Base-by-base conservation (phyloP, 2,329 filamentous ascomycete species). In the Penicillium sp. region DNA sequence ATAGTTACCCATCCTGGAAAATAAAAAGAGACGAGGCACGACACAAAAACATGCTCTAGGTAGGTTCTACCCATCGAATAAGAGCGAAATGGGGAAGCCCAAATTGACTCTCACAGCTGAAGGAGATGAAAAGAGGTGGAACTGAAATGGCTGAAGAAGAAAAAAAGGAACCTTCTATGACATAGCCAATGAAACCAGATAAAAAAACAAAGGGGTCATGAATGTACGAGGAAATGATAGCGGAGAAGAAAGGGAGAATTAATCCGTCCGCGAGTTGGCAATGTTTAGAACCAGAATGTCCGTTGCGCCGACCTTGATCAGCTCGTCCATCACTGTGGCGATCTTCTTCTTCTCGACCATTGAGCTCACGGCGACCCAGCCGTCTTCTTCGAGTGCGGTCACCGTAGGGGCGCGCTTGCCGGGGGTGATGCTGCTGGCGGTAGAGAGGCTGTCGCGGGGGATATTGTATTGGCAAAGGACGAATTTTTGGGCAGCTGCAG, bases 381-480 rank as follows among this genome's bases (percentile, higher is more conserved):
- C 91, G 60, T 92, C 88, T 73, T 92, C 91, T 69, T 97, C 94
- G 3, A 99, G 84, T 17, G 90, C 83, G n/a, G 91, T 97, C 69
- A 98, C 85, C 2, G 94, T 98, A 2, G 95, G 92, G 2, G 95
- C 93, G 55, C 95, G 90, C 82, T 95, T 97, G 65, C 95, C 95
- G 0, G 95, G 95, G 0, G 95, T 97, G 75, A 98, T 91, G 69
- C 85, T 85, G 51, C 85, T 87, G 8, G 91, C 93, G 35, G 83
- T 81, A 7, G 83, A 73, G 60, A 99, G 86, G 58, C 86, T 85
- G 52, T 79, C 76, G 64, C 93, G 88, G 69, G 91, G 86, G 62
- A 98, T 87, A 80, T 99, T 99, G 85, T 98, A 99, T 75, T 96
- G 93, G 83, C 95, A 98, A 31, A 98, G 87, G 30, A 98, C 92